Conservation (phyloP, 768 basidiomycete species). For the Tricholoma terreum region DNA sequence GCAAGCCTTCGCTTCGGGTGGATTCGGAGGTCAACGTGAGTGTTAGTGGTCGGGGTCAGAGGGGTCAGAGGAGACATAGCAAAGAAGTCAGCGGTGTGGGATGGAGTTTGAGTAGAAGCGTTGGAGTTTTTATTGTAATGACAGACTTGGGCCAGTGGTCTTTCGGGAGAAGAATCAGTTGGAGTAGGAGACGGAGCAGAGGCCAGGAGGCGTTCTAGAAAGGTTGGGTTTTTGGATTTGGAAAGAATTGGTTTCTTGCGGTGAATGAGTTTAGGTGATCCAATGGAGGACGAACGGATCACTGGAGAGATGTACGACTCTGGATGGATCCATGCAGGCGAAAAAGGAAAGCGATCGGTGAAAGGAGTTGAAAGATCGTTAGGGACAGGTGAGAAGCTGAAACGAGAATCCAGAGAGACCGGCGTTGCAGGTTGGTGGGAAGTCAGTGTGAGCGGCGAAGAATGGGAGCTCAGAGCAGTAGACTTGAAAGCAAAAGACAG, state of each 20-base stretch:
- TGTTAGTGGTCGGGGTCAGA: background rate
- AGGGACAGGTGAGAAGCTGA: background rate
- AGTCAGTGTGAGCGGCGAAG: background rate
- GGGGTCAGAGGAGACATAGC: slow-evolving; percentile 13
- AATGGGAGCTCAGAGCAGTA: background rate
- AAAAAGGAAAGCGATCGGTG: slow-evolving; percentile 2
- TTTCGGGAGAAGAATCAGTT: slow-evolving; percentile 2
- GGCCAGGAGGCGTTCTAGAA: slow-evolving; percentile 6
- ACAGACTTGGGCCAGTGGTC: background rate
- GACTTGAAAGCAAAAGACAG: background rate
- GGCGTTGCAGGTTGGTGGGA: background rate
- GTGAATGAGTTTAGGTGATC: background rate
- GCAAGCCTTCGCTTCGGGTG: background rate
- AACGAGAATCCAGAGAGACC: background rate
- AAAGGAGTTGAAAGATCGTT: slow-evolving; percentile 2
- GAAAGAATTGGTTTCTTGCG: background rate
- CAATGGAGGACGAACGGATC: slow-evolving; percentile 4
- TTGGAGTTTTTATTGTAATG: no score
- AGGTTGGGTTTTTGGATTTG: background rate
- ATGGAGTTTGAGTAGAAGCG: background rate
- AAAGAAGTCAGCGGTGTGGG: background rate
- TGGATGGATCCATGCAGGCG: slow-evolving; percentile 1
- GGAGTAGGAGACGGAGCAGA: background rate
- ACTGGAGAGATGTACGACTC: slow-evolving; percentile 11
- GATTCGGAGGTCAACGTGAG: background rate